Evolutionary conservation across 208 protist genomes (phyloP).

Genomic region (Crithidia thermophila): DNA sequence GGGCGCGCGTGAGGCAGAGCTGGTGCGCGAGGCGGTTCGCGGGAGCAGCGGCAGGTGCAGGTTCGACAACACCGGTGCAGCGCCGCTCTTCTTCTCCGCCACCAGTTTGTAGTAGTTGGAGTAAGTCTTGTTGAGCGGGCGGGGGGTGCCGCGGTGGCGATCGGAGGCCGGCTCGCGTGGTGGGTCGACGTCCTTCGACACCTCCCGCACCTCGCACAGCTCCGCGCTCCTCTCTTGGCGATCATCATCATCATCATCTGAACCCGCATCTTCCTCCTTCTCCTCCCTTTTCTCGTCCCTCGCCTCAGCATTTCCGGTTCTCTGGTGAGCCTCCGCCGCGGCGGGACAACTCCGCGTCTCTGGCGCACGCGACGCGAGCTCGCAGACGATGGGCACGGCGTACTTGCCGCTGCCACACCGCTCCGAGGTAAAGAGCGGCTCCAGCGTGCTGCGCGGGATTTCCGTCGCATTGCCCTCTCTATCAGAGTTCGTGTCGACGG

Average conservation of each 20-base stretch:
- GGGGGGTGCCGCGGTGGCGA: constrained; percentile 2
- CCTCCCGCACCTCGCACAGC: neutral
- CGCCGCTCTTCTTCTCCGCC: neutral
- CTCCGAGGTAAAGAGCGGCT: constrained; percentile 22
- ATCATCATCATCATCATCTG: no score
- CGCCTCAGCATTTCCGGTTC: neutral
- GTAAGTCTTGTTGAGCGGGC: constrained; percentile 12
- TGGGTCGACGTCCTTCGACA: neutral
- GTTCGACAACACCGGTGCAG: neutral
- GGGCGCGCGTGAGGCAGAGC: neutral
- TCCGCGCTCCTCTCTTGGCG: no score
- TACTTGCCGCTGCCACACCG: constrained; percentile 11
- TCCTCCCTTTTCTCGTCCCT: neutral
- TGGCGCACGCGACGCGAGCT: neutral
- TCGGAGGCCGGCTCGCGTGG: neutral
- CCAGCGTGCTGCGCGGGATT: neutral
- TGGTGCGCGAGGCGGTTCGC: neutral
- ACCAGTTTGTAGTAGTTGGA: constrained; percentile 8
- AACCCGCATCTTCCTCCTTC: neutral
- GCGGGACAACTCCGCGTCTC: no score
- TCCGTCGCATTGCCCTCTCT: neutral
- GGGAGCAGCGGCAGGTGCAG: constrained; percentile 1
- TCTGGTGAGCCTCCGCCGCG: no score
- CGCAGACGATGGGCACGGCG: constrained; percentile 6
- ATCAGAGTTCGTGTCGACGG: neutral